phyloP scores from a whole-genome alignment of 257 asterid genomes.

The Scutellaria baicalensis region DNA sequence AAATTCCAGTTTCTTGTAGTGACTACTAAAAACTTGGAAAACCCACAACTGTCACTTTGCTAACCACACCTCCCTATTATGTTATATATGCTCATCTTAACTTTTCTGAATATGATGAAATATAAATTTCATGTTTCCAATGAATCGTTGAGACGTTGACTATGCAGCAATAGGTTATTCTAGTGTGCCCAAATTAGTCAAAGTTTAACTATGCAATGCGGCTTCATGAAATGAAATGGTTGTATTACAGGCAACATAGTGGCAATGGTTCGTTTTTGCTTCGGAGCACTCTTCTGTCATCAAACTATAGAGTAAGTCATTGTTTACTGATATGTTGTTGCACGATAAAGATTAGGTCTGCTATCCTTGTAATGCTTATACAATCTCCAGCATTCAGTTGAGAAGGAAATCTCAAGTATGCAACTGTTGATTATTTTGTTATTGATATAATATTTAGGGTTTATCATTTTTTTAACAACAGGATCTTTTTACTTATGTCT shows the following conservation, averaged over 20 bases:
- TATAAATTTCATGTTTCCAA: neutral
- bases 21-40: neutral
- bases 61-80: neutral
- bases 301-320: conserved; percentile 9
- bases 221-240: conserved; percentile 3
- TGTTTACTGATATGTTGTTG: neutral
- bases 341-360: neutral
- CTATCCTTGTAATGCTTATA: neutral
- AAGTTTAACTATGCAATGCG: neutral
- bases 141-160: neutral
- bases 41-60: neutral
- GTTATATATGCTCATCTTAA: neutral
- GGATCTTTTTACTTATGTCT: neutral
- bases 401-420: neutral
- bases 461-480: neutral
- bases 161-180: neutral
- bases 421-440: neutral
- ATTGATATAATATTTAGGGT: neutral
- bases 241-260: conserved; percentile 13
- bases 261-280: neutral
- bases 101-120: neutral
- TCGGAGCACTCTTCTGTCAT: conserved; percentile 8
- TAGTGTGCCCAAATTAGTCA: neutral
- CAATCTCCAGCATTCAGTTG: neutral
- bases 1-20: too few relatives aligned